phyloP scores from a whole-genome alignment of 192 early-diverging fungal species.

The Jimgerdemannia lactiflua region DNA sequence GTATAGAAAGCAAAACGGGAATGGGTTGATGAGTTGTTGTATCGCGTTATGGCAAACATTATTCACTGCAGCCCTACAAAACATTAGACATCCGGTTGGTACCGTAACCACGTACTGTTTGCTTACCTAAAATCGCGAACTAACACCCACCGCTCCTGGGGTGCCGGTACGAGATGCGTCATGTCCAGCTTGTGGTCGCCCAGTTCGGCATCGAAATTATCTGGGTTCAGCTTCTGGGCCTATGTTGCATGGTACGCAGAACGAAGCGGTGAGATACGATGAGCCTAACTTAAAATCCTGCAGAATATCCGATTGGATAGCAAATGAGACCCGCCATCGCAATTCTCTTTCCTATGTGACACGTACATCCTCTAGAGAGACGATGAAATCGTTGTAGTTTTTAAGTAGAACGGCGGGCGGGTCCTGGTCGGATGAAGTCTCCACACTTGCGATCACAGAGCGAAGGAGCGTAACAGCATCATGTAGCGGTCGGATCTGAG shows the following conservation, averaged over 20 bases:
- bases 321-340: no score
- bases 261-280: no score
- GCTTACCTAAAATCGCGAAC: background rate
- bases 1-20: background rate
- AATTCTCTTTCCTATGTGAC: no score
- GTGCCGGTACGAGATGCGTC: background rate
- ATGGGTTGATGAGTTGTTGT: no score
- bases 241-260: background rate
- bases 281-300: no score
- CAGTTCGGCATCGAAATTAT: background rate
- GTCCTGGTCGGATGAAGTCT: background rate
- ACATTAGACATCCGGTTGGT: no score
- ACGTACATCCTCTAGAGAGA: background rate
- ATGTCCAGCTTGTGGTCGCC: background rate
- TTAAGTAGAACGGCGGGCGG: background rate
- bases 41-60: no score
- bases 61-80: no score
- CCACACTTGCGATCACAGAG: background rate
- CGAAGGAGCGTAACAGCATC: background rate
- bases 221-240: background rate
- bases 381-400: background rate
- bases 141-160: background rate
- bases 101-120: background rate
- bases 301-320: no score
- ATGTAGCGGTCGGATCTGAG: background rate